Evolutionary conservation across 371 early-diverging fungal species (phyloP), one percentile per base, ranked within the genome.

Genomic region (Gilbertella persicaria): DNA sequence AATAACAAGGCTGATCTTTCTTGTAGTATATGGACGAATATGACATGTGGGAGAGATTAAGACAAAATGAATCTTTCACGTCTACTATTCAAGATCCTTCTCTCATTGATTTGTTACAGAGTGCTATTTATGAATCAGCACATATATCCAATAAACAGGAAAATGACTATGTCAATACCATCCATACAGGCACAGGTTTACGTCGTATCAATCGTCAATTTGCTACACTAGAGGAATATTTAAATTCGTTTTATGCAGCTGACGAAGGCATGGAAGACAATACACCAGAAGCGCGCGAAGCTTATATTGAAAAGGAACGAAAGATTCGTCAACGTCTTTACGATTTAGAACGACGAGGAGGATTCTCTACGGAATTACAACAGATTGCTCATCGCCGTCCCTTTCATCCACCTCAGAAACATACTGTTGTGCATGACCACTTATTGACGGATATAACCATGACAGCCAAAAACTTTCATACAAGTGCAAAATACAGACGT

Each of bases 211-310:
- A 63, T 25, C 64, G 64, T 44, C 69, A 77, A 44, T 72, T 62
- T 43, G 53, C 60, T 8, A 63, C 64, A 1, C 47, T 89, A 13
- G 67, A 62, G 1, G 79, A 66, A 9, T 89, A 80, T 51, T 58
- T 87, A 5, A 56, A 62, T 4, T 83, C 89, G 0, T 87, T 85
- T 62, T 62, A 82, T 14, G 71, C 78, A 8, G 37, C 38, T 3
- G 58, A 58, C 10, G 85, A 86, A 40, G 86, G 84, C 12, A 59
- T 52, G 6, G 73, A 75, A 23, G 84, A 85, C 26, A 60, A 80
- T 3, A 76, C 85, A 0, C 69, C 69, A 3, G 79, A 79, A 20
- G 79, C 79, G 23, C 67, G 75, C 1, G 62, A 82, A 1, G 40
- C 24, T 2, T 57, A 79, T 1, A 71, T 80, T 0, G 55, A 63